Percentiles rank a stretch among this genome's conserved stretches.
These are phyloP conservation scores for Malus sylvestris DNA, from an alignment of 306 rosid genomes.

Conservation along the genomic window DNA sequence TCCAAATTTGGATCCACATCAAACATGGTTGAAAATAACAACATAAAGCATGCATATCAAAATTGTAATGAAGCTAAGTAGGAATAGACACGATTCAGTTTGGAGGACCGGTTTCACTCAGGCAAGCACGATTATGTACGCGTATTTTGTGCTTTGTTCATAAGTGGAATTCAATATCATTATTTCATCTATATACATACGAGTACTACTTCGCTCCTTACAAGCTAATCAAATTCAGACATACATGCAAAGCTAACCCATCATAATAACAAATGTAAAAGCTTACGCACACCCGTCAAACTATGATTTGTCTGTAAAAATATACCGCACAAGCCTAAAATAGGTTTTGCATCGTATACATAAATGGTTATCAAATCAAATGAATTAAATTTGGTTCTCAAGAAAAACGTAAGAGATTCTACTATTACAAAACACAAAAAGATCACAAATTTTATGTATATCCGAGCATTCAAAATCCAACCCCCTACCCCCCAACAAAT, in stretches of 20 bases:
- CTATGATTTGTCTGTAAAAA: no score
- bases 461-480: slow-evolving; percentile 40
- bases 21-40: not conserved
- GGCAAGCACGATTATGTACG: not conserved
- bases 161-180: no score
- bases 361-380: not conserved
- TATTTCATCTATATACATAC: not conserved
- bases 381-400: slow-evolving; percentile 19
- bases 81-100: not conserved
- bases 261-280: not conserved
- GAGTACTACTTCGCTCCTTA: not conserved
- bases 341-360: not conserved
- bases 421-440: slow-evolving; percentile 40
- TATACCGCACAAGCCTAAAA: not conserved
- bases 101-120: not conserved
- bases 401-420: slow-evolving; percentile 27
- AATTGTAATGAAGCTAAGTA: not conserved
- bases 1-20: not conserved
- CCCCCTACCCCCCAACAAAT: slow-evolving; percentile 23
- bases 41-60: not conserved
- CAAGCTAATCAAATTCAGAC: not conserved
- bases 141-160: not conserved
- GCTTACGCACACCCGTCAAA: not conserved
- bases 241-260: not conserved
- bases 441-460: slow-evolving; percentile 40